A percentile compares a stretch with the other conserved stretches of the same genome.
Conservation (phyloP, 805 yeast species). For the Hanseniaspora guilliermondii region DNA sequence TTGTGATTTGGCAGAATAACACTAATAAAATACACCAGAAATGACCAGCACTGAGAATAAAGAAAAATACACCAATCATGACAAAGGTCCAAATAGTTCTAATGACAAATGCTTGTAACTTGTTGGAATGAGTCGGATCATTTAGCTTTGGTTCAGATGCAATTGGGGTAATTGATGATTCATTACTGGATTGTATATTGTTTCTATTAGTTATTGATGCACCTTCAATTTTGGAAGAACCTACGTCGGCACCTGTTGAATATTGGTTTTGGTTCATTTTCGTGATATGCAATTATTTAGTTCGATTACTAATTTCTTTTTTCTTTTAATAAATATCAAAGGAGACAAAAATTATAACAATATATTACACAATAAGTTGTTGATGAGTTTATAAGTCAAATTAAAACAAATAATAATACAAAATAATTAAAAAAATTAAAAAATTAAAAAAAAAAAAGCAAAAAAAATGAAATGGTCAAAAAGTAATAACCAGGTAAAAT, state of each 20-base stretch:
- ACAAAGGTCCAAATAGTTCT: constrained; percentile 89
- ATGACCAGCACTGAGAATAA: constrained; percentile 71
- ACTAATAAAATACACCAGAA: constrained; percentile 64
- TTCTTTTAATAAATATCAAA: no score
- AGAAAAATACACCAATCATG: constrained; percentile 67
- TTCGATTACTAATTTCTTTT: no score
- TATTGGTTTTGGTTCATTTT: background rate
- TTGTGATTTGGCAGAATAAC: constrained; percentile 60
- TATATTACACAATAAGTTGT: no score
- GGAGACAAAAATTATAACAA: no score
- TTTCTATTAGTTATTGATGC: background rate
- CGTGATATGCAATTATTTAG: no score
- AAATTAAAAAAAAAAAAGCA: no score
- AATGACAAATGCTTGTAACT: constrained; percentile 58
- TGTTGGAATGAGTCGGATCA: constrained; percentile 14
- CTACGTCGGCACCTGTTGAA: background rate
- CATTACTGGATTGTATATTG: background rate
- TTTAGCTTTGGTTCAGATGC: constrained; percentile 12
- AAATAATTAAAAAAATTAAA: no score
- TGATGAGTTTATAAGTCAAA: no score
- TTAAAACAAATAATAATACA: no score
- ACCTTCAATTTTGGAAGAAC: background rate
- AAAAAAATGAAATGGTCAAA: no score
- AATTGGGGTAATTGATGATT: constrained; percentile 3
- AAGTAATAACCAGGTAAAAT: no score